Conservation (phyloP, 139 green algal species). For the Chlorella sp. region DNA sequence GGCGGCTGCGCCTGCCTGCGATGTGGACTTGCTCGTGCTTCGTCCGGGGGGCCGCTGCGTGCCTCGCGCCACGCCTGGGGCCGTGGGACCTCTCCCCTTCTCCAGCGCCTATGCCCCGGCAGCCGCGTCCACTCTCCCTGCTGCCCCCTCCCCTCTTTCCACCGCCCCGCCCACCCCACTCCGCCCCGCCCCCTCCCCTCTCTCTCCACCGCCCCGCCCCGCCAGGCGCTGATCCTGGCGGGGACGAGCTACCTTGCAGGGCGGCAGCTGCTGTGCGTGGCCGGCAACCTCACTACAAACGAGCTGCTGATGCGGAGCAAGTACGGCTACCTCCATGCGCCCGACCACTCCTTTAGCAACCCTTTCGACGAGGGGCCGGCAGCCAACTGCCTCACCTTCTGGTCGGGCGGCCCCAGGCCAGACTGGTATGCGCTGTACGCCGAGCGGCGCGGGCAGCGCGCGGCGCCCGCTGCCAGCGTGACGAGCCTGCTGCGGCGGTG, state of each 20-base stretch:
- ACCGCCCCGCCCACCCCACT: neutral
- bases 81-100: neutral
- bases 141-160: neutral
- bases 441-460: slow-evolving; percentile 4
- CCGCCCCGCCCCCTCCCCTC: neutral
- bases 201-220: neutral
- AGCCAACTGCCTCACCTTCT: slow-evolving; percentile 33
- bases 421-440: slow-evolving; percentile 30
- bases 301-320: slow-evolving; percentile 60
- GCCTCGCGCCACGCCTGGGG: no score
- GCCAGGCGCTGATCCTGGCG: slow-evolving; percentile 24
- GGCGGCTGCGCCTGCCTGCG: no score
- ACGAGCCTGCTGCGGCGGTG: slow-evolving; percentile 5
- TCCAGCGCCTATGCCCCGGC: no score
- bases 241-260: slow-evolving; percentile 32
- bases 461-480: neutral
- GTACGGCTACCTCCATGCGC: slow-evolving; percentile 57
- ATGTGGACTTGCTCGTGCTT: no score
- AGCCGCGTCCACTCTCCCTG: no score
- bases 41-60: no score
- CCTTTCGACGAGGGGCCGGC: slow-evolving; percentile 47
- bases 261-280: slow-evolving; percentile 42
- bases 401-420: neutral
- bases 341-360: slow-evolving; percentile 39
- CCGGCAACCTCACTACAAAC: slow-evolving; percentile 70